These are phyloP conservation scores for Mortierella sp. DNA, from an alignment of 371 early-diverging fungal species.

Conservation along the genomic window DNA sequence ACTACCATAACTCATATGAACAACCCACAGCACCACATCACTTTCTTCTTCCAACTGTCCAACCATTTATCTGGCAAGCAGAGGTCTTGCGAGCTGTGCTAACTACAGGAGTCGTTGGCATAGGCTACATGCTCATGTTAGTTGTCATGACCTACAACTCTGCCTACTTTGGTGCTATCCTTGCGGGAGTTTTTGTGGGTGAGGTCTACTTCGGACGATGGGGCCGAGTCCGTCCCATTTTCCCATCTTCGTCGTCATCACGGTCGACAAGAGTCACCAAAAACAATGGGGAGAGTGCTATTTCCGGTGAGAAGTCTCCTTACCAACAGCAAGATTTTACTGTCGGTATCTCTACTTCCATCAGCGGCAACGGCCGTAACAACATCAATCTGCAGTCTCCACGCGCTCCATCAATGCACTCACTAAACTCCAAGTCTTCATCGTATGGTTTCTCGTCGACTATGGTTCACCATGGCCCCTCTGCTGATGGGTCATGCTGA, in stretches of 20 bases:
- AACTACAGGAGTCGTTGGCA: conserved; percentile 61
- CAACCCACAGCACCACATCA: background rate
- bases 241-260: conserved; percentile 16
- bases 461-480: conserved; percentile 20
- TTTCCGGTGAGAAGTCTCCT: background rate
- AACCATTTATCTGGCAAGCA: conserved; percentile 66
- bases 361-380: background rate
- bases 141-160: conserved; percentile 88
- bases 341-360: background rate
- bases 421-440: conserved; percentile 14
- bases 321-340: background rate
- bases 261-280: background rate
- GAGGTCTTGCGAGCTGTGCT: conserved; percentile 65
- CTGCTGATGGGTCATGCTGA: conserved; percentile 24
- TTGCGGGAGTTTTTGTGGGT: conserved; percentile 78
- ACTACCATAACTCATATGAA: background rate
- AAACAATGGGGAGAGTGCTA: too few relatives aligned
- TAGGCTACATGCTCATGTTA: conserved; percentile 82
- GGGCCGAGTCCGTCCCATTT: conserved; percentile 45
- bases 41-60: conserved; percentile 57
- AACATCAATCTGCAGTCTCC: background rate
- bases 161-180: conserved; percentile 73
- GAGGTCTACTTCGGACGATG: conserved; percentile 73
- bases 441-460: conserved; percentile 29
- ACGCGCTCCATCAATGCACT: conserved; percentile 3